Percentiles rank a stretch among this genome's conserved stretches.
These are phyloP conservation scores for Irpex rosettiformis DNA, from an alignment of 1,284 basidiomycete species.

Conservation along the genomic window DNA sequence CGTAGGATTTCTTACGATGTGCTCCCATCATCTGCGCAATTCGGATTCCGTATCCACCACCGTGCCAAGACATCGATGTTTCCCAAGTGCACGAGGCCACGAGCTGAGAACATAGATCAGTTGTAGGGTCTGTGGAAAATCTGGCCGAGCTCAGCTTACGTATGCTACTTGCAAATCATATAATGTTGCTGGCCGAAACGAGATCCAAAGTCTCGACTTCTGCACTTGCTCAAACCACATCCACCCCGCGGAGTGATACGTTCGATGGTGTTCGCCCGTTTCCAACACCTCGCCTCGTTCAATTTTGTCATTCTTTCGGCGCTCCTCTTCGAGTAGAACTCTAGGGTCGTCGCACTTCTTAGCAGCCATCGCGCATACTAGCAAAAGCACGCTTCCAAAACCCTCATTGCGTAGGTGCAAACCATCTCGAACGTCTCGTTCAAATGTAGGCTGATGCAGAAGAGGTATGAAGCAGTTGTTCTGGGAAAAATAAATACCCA, in stretches of 20 bases:
- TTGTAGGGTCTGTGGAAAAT: neutral
- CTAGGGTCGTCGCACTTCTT: constrained; percentile 52
- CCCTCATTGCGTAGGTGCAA: constrained; percentile 38
- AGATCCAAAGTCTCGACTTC: neutral
- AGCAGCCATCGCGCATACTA: constrained; percentile 50
- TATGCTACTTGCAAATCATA: constrained; percentile 60
- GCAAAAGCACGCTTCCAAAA: constrained; percentile 46
- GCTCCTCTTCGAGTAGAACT: constrained; percentile 33
- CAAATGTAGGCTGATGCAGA: constrained; percentile 48
- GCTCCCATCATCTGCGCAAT: constrained; percentile 41
- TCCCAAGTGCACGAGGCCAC: neutral
- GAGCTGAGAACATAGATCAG: neutral
- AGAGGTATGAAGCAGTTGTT: constrained; percentile 42
- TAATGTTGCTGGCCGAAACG: constrained; percentile 23
- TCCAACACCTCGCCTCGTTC: neutral
- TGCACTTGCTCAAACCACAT: constrained; percentile 6
- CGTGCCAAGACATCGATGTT: neutral
- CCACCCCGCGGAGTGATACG: constrained; percentile 16
- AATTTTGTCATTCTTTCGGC: neutral
- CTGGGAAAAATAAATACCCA: constrained; percentile 45
- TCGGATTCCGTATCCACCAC: constrained; percentile 43
- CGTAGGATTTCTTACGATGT: constrained; percentile 32
- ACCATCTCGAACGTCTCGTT: constrained; percentile 34
- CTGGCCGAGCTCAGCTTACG: constrained; percentile 15
- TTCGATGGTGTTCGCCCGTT: constrained; percentile 15